A percentile compares a stretch with the other conserved stretches of the same genome.
Conservation (phyloP, 768 basidiomycete genomes). For the Candolleomyces efflorescens region DNA sequence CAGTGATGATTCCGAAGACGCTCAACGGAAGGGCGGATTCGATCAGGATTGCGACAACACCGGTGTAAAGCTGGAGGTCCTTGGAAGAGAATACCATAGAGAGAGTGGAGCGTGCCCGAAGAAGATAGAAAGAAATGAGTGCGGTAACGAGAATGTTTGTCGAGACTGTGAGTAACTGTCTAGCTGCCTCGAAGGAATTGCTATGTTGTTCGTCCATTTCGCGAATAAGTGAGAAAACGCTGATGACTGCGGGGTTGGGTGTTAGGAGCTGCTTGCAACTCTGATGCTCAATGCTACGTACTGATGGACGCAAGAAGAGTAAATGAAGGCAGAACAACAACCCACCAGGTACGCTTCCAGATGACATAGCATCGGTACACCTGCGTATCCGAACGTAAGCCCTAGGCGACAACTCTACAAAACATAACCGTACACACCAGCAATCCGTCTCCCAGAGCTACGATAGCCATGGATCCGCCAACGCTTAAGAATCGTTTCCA, state of each 20-base stretch:
- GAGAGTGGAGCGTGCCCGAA: not conserved
- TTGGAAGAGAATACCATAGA: not conserved
- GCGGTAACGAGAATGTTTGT: not conserved
- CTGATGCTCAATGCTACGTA: not conserved
- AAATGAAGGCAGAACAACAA: not conserved
- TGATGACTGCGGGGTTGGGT: not conserved
- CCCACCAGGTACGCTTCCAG: not conserved
- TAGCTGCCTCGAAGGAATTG: too few relatives aligned
- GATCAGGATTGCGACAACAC: not conserved
- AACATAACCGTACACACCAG: not conserved
- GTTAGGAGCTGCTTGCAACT: not conserved
- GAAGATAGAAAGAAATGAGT: not conserved
- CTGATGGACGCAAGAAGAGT: not conserved
- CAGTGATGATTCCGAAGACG: not conserved
- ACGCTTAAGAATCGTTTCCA: not conserved
- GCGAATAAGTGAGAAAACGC: not conserved
- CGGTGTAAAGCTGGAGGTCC: not conserved
- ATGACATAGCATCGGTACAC: slow-evolving; percentile 1
- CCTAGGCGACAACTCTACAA: not conserved
- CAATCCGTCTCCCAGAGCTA: not conserved
- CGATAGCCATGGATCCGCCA: not conserved
- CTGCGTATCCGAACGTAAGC: not conserved
- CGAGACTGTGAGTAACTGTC: not conserved
- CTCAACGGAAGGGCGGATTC: not conserved
- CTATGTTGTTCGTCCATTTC: too few relatives aligned